Evolutionary conservation across 345 rosid genomes (phyloP).

Genomic region (Citrus inodora): DNA sequence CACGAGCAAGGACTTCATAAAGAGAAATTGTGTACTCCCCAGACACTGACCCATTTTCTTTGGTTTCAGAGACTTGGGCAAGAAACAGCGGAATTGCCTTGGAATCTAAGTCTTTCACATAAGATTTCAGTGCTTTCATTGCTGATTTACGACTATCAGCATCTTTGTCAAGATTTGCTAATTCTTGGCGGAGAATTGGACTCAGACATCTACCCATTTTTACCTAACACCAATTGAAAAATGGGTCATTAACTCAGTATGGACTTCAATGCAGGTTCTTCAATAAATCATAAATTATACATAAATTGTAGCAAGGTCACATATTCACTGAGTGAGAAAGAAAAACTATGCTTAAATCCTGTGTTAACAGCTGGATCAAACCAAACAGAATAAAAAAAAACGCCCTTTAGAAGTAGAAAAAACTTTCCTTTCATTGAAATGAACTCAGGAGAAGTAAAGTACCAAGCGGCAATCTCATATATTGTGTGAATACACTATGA

Average conservation of each 20-base stretch:
- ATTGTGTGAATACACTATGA: neutral
- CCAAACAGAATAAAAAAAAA: too few relatives aligned
- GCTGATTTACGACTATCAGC: constrained; percentile 72
- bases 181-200: constrained; percentile 60
- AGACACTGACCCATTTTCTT: constrained; percentile 77
- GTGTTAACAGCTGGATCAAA: neutral
- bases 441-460: neutral
- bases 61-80: constrained; percentile 84
- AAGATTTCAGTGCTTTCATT: constrained; percentile 74
- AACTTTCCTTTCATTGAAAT: neutral
- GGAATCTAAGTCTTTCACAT: constrained; percentile 77
- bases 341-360: neutral
- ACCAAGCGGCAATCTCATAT: neutral
- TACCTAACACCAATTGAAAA: constrained; percentile 26
- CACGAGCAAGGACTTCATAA: constrained; percentile 91
- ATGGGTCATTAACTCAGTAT: neutral
- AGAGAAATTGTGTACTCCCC: constrained; percentile 92
- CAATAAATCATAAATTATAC: neutral
- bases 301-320: neutral
- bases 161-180: constrained; percentile 87
- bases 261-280: neutral
- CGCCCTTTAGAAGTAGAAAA: too few relatives aligned
- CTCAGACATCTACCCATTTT: constrained; percentile 69
- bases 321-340: neutral
- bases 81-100: constrained; percentile 82